Base-by-base conservation (phyloP, 495 filamentous ascomycete genomes). In the Penicillium paradoxum region DNA sequence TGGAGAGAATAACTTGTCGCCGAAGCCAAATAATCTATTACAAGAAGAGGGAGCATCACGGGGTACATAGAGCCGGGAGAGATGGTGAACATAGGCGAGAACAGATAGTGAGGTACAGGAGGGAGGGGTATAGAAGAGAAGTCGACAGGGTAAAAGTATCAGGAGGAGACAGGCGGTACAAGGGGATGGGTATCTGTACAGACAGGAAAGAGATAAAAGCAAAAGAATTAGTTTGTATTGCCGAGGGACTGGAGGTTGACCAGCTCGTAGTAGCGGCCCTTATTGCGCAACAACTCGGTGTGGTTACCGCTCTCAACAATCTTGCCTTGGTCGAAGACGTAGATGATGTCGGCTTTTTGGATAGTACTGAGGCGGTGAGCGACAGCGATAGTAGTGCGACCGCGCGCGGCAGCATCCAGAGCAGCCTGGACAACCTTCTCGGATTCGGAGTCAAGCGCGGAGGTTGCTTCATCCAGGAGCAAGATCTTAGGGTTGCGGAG, bases 401-500 rank as follows among this genome's bases (percentile, higher is more conserved):
- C 88, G 56, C 80, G 77, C 2, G 87, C 86, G 1, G 86, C 87
- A 27, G 79, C 77, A 60, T 90, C 87, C 17, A 95, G 74, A 0
- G 89, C 89, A 6, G 80, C 86, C 64, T 95, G 89, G 11, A 95
- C 88, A 4, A 91, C 80, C 68, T 88, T 86, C 68, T 95, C 89
- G 2, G 81, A 86, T 60, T 91, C 87, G 0, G 84, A 87, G 70
- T 95, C 89, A 2, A 95, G 75, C 5, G 86, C 87, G 9, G 83
- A 87, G 6, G 89, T 95, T 4, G 89, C 89, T 68, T 95, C 89
- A 53, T 95, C 89, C 1, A 95, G 75, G 4, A 93, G 79, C 3
- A 89, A 72, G 34, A 89, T 71, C 68, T 83, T 80, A 44, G 89
- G 82, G 65, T 87, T 75, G 37, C 89, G 77, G 41, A 88, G 75